These are phyloP conservation scores for Pochonia chlamydosporia DNA, from an alignment of 2,329 filamentous ascomycete genomes.

Conservation along the genomic window DNA sequence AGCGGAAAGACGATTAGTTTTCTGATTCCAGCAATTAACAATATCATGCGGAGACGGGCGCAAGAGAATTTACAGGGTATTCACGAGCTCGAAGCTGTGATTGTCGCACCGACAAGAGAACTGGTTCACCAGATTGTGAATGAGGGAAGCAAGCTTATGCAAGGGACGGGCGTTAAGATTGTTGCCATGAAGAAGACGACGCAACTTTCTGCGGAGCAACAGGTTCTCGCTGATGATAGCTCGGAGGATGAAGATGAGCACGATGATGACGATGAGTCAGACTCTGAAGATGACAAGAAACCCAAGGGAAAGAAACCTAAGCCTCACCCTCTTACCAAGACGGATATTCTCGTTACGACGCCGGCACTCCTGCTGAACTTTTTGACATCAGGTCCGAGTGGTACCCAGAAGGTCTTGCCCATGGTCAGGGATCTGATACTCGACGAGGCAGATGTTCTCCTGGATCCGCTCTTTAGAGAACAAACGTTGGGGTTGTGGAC, in stretches of 20 bases:
- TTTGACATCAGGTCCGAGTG: constrained; percentile 42
- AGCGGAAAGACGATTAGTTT: constrained; percentile 96
- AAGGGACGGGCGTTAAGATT: constrained; percentile 72
- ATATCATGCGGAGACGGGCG: constrained; percentile 55
- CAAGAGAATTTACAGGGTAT: constrained; percentile 31
- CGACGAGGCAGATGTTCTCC: constrained; percentile 91
- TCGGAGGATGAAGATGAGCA: constrained; percentile 32
- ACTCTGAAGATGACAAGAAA: constrained; percentile 30
- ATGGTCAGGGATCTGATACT: constrained; percentile 70
- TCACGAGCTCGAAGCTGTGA: constrained; percentile 57
- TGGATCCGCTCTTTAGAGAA: constrained; percentile 84
- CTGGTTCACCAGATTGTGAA: constrained; percentile 74
- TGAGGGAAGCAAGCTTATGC: constrained; percentile 76
- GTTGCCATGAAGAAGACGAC: constrained; percentile 83
- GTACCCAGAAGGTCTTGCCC: constrained; percentile 48
- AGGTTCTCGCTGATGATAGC: constrained; percentile 30
- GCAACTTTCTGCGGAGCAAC: constrained; percentile 50
- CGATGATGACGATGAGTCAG: constrained; percentile 22
- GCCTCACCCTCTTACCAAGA: constrained; percentile 20
- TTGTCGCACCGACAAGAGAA: constrained; percentile 74
- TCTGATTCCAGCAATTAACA: constrained; percentile 78
- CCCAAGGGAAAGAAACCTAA: constrained; percentile 19
- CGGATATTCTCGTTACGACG: constrained; percentile 36
- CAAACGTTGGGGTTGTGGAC: constrained; percentile 84
- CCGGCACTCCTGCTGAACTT: constrained; percentile 67